Conservation (phyloP, 2,329 filamentous ascomycete species). For the Pseudogymnoascus sp. region DNA sequence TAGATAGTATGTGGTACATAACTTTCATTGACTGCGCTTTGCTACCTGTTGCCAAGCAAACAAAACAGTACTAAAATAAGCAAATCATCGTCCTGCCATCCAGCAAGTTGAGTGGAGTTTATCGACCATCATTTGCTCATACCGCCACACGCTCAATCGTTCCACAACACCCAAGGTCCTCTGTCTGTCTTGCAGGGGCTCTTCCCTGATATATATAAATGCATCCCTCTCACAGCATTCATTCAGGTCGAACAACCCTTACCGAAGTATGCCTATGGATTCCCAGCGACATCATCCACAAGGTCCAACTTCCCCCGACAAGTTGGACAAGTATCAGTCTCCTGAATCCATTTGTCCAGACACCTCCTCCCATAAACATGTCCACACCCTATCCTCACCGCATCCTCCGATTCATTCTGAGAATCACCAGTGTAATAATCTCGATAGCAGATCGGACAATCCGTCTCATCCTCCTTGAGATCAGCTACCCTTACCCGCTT, state of each 20-base stretch:
- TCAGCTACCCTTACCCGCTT: neutral
- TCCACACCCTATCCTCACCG: neutral
- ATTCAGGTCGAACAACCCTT: neutral
- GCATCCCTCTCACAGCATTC: neutral
- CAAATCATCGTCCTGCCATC: neutral
- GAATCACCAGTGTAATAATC: neutral
- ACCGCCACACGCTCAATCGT: neutral
- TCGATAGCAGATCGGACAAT: conserved; percentile 7
- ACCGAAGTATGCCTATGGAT: neutral
- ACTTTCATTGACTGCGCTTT: neutral
- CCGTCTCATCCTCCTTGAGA: neutral
- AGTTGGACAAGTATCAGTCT: conserved; percentile 7
- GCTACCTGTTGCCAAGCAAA: neutral
- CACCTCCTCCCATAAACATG: conserved; percentile 5
- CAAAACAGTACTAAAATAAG: neutral
- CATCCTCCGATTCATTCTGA: neutral
- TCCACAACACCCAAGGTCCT: neutral
- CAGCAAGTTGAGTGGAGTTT: neutral
- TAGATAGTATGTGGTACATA: neutral
- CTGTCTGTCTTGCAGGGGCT: neutral
- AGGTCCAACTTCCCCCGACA: neutral
- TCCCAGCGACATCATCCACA: neutral
- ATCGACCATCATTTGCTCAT: neutral
- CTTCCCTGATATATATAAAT: neutral
- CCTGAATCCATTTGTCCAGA: conserved; percentile 8